Evolutionary conservation across 345 rosid genomes (phyloP).

Genomic region (Barbarea vulgaris): DNA sequence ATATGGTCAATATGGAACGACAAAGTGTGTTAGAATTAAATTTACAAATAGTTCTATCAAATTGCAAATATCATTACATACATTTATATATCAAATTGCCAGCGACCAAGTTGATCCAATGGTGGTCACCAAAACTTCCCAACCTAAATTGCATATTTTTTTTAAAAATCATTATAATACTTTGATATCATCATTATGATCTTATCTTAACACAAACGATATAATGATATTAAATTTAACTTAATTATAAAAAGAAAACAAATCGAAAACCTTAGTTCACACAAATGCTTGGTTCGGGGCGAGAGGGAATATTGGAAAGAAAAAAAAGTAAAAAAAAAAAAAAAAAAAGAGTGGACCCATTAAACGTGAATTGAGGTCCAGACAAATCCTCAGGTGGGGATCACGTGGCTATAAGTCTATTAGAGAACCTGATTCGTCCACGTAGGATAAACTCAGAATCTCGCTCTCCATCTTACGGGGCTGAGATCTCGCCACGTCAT

Average conservation of each 20-base stretch:
- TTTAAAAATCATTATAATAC: not conserved
- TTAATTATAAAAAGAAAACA: not conserved
- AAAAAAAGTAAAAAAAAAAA: not conserved
- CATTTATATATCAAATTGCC: not conserved
- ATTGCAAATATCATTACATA: not conserved
- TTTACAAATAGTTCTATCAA: not conserved
- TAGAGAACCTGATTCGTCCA: constrained; percentile 34
- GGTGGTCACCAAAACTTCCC: not conserved
- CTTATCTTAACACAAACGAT: constrained; percentile 5
- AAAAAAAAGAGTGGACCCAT: not conserved
- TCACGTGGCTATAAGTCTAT: constrained; percentile 27
- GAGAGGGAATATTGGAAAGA: not conserved
- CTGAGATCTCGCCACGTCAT: constrained; percentile 36
- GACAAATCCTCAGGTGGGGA: constrained; percentile 32
- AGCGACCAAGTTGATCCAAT: not conserved
- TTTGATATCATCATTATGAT: not conserved
- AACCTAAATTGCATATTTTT: not conserved
- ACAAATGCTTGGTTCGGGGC: constrained; percentile 8
- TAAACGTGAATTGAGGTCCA: constrained; percentile 22
- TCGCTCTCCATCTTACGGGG: constrained; percentile 20
- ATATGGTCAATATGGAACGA: not conserved
- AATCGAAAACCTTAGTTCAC: constrained; percentile 11
- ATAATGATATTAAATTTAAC: not conserved
- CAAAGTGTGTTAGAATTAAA: not conserved
- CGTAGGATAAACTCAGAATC: constrained; percentile 27